These are phyloP conservation scores for Ustilago cynodontis DNA, from an alignment of 1,284 basidiomycete genomes.

Conservation along the genomic window DNA sequence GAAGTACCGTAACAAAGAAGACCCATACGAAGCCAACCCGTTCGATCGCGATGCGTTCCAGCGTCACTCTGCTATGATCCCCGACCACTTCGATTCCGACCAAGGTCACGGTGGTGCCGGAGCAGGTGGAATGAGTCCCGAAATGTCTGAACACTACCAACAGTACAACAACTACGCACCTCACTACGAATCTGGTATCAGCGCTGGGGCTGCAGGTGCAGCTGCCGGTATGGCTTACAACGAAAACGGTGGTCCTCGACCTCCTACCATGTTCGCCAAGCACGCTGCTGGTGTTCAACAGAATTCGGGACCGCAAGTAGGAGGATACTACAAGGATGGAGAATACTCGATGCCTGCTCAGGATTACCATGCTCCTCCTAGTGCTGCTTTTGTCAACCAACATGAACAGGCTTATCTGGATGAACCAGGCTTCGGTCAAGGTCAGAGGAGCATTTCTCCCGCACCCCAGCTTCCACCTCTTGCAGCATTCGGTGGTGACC, in stretches of 20 bases:
- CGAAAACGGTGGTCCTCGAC: constrained; percentile 64
- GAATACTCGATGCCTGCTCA: constrained; percentile 34
- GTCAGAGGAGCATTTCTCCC: constrained; percentile 33
- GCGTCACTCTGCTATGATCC: constrained; percentile 67
- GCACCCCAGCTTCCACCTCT: constrained; percentile 58
- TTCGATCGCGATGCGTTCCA: constrained; percentile 69
- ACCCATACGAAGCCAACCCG: constrained; percentile 68
- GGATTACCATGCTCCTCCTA: constrained; percentile 39
- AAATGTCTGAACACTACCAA: constrained; percentile 59
- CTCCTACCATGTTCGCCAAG: constrained; percentile 69
- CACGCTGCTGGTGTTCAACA: constrained; percentile 59
- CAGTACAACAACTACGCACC: constrained; percentile 48
- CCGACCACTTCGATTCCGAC: constrained; percentile 64
- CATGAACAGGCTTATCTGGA: constrained; percentile 40
- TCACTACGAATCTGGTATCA: constrained; percentile 45
- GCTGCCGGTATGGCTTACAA: constrained; percentile 59
- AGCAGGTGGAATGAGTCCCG: constrained; percentile 30
- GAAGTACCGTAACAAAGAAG: constrained; percentile 59
- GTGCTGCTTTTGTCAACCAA: constrained; percentile 40
- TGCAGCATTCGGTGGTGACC: constrained; percentile 59
- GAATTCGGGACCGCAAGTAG: constrained; percentile 47
- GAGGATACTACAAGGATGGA: constrained; percentile 54
- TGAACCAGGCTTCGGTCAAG: constrained; percentile 34
- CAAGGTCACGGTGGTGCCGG: constrained; percentile 44
- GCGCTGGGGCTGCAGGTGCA: constrained; percentile 50